A percentile compares a stretch with the other conserved stretches of the same genome.
phyloP scores from a whole-genome alignment of 192 early-diverging fungal genomes.

The Dispira simplex region DNA sequence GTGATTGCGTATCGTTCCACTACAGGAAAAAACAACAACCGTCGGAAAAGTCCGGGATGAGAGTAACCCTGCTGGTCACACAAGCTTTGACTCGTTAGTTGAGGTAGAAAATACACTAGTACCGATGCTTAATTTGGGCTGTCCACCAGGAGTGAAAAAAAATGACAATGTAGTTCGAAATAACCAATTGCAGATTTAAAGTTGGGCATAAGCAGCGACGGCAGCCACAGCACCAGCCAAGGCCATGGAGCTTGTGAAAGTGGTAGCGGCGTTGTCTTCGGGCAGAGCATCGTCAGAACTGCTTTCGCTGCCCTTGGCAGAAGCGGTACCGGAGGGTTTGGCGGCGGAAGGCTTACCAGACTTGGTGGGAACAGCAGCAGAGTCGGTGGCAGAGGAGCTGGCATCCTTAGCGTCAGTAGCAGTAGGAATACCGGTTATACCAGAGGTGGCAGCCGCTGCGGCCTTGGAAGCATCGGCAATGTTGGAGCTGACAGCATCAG shows the following conservation, averaged over 20 bases:
- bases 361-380: neutral
- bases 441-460: neutral
- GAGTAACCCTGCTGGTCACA: no score
- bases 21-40: no score
- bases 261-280: neutral
- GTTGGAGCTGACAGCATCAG: neutral
- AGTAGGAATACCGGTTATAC: neutral
- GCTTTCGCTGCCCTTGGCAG: neutral
- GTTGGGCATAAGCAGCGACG: constrained; percentile 3
- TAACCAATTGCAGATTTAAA: neutral
- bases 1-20: no score
- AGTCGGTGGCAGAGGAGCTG: neutral
- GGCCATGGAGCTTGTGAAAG: neutral
- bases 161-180: no score
- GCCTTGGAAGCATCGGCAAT: neutral
- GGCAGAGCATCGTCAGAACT: neutral
- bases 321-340: neutral
- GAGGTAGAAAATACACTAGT: no score
- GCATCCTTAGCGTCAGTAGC: neutral
- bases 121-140: no score
- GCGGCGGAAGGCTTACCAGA: neutral
- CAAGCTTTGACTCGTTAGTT: no score
- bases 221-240: neutral
- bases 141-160: no score
- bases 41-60: no score